Base-by-base conservation (phyloP, 495 filamentous ascomycete genomes). In the Aspergillus sparsus region DNA sequence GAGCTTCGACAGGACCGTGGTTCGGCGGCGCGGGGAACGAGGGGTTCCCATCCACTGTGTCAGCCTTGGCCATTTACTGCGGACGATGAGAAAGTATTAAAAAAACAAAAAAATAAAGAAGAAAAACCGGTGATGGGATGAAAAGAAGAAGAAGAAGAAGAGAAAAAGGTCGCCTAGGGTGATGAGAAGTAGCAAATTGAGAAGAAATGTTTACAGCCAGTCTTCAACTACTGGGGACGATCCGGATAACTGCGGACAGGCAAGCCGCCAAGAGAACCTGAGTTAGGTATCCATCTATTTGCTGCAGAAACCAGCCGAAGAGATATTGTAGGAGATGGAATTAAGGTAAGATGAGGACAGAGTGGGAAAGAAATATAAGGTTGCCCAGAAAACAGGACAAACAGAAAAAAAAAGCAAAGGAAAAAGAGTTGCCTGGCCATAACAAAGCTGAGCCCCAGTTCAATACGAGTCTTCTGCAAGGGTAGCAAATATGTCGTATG, bases 1-100 rank as follows among this genome's bases (percentile, higher is more conserved):
- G 84, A 55, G 93, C 93, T 75, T 95, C 89, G 36, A 92, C 77
- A 45, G 83, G 77, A 64, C 64, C 62, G 59, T 67, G 62, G 58
- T 72, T 66, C 58, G 66, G 67, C 65, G 68, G 59, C 61, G 68
- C 69, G 61, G 58, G 56, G 45, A 55, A 63, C 53, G 39, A 50
- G 55, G 51, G 56, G 51, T 64, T 62, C 50, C 55, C 62, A n/a
- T 66, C 68, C 62, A 37, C 65, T 58, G 52, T 63, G 15, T 56
- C 58, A 50, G 59, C 65, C 61, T 62, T 70, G 55, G 67, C 58
- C 68, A 70, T 70, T 62, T 66, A 54, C 53, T 35, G 54, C 37
- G n/a, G 11, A 18, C 27, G 58, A 16, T 32, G 36, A 21, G 39
- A 35, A 42, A 45, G 18, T 27, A 27, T 27, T 27, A 27, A 27